Evolutionary conservation across 768 basidiomycete species (phyloP), one percentile per base, ranked within the genome.

Genomic region (Scleroderma bovista): DNA sequence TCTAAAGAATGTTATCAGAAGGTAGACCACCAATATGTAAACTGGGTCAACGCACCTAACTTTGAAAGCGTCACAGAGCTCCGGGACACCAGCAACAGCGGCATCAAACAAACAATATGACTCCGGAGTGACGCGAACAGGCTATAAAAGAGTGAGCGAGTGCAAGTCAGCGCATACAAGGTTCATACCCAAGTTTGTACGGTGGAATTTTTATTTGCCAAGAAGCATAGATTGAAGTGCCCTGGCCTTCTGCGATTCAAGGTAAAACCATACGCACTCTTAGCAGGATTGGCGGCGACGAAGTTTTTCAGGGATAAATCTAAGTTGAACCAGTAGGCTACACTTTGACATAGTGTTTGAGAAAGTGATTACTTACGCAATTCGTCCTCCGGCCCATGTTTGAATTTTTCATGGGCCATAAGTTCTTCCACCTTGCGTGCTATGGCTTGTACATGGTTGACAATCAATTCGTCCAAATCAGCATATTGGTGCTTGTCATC

Each of bases 1-100:
- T 58, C 87, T 86, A 54, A 37, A 48, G 36, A 22, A 55, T 33
- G 9, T n/a, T 59, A 48, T 46, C 47, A 24, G 40, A 42, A 36
- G 22, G 23, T 43, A 24, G 43, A 17, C 24, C 32, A 52, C 23
- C 20, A 24, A 39, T 38, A 41, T 37, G 20, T 23, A 37, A 26
- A 29, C 3, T n/a, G 3, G 1, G 16, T 15, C n/a, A 26, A 43
- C 75, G 58, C 59, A 84, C 84, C 84, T 69, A 61, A 90, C 81
- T 81, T 97, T 97, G 81, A 98, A 98, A 17, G 94, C 93, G 65
- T 97, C 94, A 56, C 95, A 96, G 5, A 98, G 71, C 66, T 96
- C 93, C 4, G 89, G 84, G 22, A 98, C 91, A 33, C 91, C 93
- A 7, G 89, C 84, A 22, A 92, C 90, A 41, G 91, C 81, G 6